phyloP scores from a whole-genome alignment of 306 rosid genomes.

The Lagenaria siceraria region DNA sequence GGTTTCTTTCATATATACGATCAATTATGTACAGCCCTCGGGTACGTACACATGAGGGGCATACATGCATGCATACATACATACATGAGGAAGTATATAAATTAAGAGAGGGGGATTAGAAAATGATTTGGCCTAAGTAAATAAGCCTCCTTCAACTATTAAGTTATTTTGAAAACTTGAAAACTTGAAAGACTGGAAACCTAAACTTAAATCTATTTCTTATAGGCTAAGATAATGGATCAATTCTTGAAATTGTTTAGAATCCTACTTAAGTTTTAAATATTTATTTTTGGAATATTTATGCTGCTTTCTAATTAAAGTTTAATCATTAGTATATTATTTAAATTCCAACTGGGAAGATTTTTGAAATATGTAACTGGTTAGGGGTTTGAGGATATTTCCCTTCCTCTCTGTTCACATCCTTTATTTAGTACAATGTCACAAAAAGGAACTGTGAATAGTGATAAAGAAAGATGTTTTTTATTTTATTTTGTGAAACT shows the following conservation, averaged over 20 bases:
- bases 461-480: background rate
- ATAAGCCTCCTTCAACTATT: too few relatives aligned
- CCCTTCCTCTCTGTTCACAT: background rate
- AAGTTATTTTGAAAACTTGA: too few relatives aligned
- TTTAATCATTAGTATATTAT: too few relatives aligned
- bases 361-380: background rate
- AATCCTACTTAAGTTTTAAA: background rate
- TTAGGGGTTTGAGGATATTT: background rate
- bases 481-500: background rate
- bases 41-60: too few relatives aligned
- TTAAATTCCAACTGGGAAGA: background rate
- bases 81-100: too few relatives aligned
- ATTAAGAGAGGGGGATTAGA: too few relatives aligned
- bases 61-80: too few relatives aligned
- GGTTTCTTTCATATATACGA: too few relatives aligned
- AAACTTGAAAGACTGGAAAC: background rate
- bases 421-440: background rate
- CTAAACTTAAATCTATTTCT: background rate
- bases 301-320: background rate
- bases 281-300: background rate
- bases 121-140: too few relatives aligned
- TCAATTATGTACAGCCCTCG: too few relatives aligned
- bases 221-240: background rate
- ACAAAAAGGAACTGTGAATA: background rate
- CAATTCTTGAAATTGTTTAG: background rate